Evolutionary conservation across 179 eudicot genomes (phyloP), one percentile per base, ranked within the genome.

Genomic region (Silene vulgaris): DNA sequence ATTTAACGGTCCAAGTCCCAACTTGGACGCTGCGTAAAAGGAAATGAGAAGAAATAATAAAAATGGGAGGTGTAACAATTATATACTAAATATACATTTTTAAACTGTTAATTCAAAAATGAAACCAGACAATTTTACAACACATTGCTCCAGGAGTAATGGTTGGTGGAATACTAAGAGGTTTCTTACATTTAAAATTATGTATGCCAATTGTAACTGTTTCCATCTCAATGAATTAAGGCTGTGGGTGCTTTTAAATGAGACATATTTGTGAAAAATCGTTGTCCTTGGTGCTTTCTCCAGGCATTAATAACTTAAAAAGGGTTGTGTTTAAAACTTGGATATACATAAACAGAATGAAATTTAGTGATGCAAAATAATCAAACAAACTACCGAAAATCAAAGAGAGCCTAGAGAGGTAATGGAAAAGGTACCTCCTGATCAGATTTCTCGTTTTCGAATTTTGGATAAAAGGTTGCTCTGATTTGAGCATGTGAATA

Each of bases 371-470:
- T 20, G 40, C 35, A 69, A 50, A 23, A 4, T 30, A 37, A 48
- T 57, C 14, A 54, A 19, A n/a, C 76, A 76, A 59, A 26, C 19
- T 57, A 32, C 5, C 0, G 40, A 28, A 54, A 16, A 52, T 52
- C n/a, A 56, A 28, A 29, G 13, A 20, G 48, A 72, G 56, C n/a
- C 30, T 16, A 29, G 13, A 20, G 48, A 72, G 56, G 17, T 62
- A 50, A 21, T 7, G 40, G 26, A 71, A 66, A 4, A 61, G 75
- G 9, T 80, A 93, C 99, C 97, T 95, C 99, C 80, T 88, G 97
- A 80, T 95, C 99, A 74, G 97, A 92, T 86, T 95, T 95, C 86
- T 95, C 99, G 74, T 95, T 95, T 77, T 95, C 99, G 80, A 95
- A 95, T 83, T 95, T 95, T 8, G 99, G 99, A 79, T 95, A 95